phyloP scores from a whole-genome alignment of 495 filamentous ascomycete species.

The Pyrenula aspistea region DNA sequence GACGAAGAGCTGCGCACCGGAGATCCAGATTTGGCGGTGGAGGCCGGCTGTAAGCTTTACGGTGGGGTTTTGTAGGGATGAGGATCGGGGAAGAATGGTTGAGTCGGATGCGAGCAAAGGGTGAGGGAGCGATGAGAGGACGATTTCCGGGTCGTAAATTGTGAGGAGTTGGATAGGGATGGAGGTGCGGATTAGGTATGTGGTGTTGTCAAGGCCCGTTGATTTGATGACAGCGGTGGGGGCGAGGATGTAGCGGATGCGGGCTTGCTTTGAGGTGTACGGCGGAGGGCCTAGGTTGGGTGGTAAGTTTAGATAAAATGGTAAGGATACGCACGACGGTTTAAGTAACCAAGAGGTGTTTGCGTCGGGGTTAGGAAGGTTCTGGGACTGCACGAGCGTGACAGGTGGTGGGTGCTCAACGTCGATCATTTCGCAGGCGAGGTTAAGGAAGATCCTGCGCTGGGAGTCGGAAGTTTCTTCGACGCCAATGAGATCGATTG shows the following conservation, averaged over 20 bases:
- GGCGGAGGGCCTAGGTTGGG: constrained; percentile 43
- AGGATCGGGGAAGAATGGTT: constrained; percentile 13
- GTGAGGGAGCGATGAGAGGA: constrained; percentile 34
- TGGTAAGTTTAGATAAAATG: constrained; percentile 40
- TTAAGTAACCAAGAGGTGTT: constrained; percentile 28
- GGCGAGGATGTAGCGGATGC: constrained; percentile 36
- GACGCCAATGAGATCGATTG: constrained; percentile 36
- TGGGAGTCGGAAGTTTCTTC: constrained; percentile 29
- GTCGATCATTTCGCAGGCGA: constrained; percentile 39
- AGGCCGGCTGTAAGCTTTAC: constrained; percentile 39
- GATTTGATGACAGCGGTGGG: constrained; percentile 25
- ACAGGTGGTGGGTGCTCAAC: constrained; percentile 33
- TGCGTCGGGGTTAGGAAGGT: constrained; percentile 3
- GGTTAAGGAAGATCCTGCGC: constrained; percentile 32
- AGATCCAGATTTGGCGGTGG: constrained; percentile 47
- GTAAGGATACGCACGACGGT: constrained; percentile 29
- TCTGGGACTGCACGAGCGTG: constrained; percentile 28
- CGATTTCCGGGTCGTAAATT: constrained; percentile 29
- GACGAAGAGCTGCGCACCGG: constrained; percentile 40
- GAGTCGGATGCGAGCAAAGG: constrained; percentile 39
- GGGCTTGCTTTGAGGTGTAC: constrained; percentile 36
- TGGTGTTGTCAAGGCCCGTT: constrained; percentile 16
- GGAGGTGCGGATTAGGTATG: constrained; percentile 22
- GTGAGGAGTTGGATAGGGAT: constrained; percentile 17
- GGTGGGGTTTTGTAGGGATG: constrained; percentile 14